These are phyloP conservation scores for Croton setiger DNA, from an alignment of 441 rosid genomes.

Conservation along the genomic window DNA sequence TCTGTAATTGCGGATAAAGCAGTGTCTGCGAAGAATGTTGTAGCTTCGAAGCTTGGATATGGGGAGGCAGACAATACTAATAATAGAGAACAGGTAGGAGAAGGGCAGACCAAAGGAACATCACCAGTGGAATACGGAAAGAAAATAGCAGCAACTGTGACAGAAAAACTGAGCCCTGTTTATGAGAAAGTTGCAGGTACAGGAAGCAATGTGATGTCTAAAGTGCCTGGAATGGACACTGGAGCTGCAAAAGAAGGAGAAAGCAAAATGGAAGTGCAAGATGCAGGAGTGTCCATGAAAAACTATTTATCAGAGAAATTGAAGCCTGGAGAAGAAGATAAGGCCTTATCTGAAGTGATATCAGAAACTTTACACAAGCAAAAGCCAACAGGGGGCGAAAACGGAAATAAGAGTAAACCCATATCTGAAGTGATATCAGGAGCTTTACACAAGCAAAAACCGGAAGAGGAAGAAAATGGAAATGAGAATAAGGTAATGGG, in stretches of 20 bases:
- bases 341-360: conserved; percentile 57
- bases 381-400: conserved; percentile 18
- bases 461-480: too few species aligned
- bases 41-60: conserved; percentile 59
- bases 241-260: conserved; percentile 6
- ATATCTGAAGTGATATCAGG: too few species aligned
- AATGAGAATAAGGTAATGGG: too few species aligned
- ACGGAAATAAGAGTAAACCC: conserved; percentile 24
- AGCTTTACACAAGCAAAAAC: too few species aligned
- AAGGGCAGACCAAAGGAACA: conserved; percentile 14
- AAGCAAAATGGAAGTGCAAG: conserved; percentile 18
- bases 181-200: conserved; percentile 45
- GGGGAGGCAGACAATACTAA: conserved; percentile 27
- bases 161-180: conserved; percentile 44
- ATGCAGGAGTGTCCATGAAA: conserved; percentile 44
- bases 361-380: conserved; percentile 39
- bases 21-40: conserved; percentile 37
- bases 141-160: conserved; percentile 38
- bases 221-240: conserved; percentile 21
- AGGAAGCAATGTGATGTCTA: conserved; percentile 37
- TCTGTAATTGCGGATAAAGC: conserved; percentile 45
- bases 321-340: conserved; percentile 73
- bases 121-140: conserved; percentile 41
- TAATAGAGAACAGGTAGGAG: background rate
- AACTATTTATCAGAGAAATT: conserved; percentile 53